Evolutionary conservation across 2,329 filamentous ascomycete species (phyloP), one percentile per base, ranked within the genome.

Genomic region (Podosphaera xanthii): DNA sequence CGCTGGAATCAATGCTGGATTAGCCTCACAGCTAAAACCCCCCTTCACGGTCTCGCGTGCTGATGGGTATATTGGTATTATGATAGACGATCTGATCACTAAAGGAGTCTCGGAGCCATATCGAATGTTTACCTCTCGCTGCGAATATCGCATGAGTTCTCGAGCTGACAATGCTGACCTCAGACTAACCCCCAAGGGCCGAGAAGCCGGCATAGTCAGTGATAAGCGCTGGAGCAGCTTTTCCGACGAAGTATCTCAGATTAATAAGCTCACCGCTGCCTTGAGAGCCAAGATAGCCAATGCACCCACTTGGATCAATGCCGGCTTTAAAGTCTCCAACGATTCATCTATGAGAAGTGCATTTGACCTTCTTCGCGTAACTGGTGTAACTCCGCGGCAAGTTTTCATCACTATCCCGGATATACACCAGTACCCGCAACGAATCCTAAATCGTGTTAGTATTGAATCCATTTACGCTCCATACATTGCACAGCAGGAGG

Each of bases 101-200:
- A 97, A 96, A 72, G 92, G 92, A 55, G 92, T 98, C 36, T 90
- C 86, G 2, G 92, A 98, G 69, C 92, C 92, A 0, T 98, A 98
- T 72, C 82, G 92, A 64, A 97, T 98, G 90, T 98, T 98, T 74
- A 98, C 92, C 1, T 86, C 87, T 4, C 82, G 92, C 63, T 94
- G 86, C 72, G 92, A 98, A 73, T 98, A 94, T 71, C 86, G 92
- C 62, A 90, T 98, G 78, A 87, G 84, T 50, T 82, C 88, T 2
- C 84, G 92, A 62, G 84, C 92, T 53, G 92, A 98, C 73, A 98
- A 98, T 68, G 92, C 92, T 42, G 92, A 98, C 71, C 71, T 84
- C 4, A 83, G 92, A 2, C 80, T 98, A 36, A 97, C 92, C 0
- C 76, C 78, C 36, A 83, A 84, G 69, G 92, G 88, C 8, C 82